Conservation (phyloP, 257 asterid genomes). For the Solanum appendiculatum region DNA sequence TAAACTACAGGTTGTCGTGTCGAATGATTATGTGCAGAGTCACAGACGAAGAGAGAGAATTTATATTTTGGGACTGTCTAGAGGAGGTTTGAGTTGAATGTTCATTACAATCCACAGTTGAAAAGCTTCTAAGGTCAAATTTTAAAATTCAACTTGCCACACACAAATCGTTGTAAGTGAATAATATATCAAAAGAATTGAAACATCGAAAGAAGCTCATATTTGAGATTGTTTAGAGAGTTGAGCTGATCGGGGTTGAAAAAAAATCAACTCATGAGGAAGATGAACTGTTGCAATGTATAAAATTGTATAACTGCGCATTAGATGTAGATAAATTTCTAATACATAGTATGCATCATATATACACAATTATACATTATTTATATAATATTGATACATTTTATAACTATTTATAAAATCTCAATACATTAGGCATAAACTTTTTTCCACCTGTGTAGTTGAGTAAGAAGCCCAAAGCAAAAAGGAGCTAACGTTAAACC, state of each 20-base stretch:
- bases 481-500: neutral
- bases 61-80: too few species aligned
- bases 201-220: neutral
- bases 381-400: too few species aligned
- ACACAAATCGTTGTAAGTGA: neutral
- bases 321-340: too few species aligned
- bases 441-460: neutral
- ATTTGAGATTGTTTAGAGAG: too few species aligned
- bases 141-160: neutral
- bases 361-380: too few species aligned
- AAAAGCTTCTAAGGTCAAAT: neutral
- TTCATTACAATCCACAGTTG: neutral
- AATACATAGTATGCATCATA: neutral
- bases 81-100: neutral
- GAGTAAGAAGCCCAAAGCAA: neutral
- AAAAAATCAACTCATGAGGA: too few species aligned
- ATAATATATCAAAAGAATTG: too few species aligned
- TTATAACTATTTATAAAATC: too few species aligned
- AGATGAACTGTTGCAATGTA: neutral
- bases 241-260: neutral
- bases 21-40: too few species aligned
- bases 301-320: neutral
- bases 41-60: too few species aligned
- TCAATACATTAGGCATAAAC: neutral
- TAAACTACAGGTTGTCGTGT: too few species aligned